Evolutionary conservation across 2,329 filamentous ascomycete species (phyloP), one percentile per base, ranked within the genome.

Genomic region (Fusarium sp.): DNA sequence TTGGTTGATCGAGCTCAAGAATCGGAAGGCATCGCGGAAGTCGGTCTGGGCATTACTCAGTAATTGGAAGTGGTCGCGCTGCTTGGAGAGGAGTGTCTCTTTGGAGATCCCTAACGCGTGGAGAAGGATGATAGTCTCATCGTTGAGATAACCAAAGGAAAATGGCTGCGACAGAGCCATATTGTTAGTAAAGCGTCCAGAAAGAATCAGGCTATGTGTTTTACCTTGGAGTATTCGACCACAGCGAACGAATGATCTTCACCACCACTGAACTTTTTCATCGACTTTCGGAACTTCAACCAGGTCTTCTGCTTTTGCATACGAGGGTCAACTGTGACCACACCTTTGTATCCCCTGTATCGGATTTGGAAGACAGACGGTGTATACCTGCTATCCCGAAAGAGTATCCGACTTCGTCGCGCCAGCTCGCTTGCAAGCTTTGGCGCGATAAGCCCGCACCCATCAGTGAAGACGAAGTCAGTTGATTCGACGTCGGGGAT

Each of bases 191-290:
- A 18, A 11, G 18, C 3, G 4, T 5, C 4, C 8, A n/a, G 6
- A 12, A 4, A 26, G 7, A 2, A 6, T 0, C 2, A 3, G 0
- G 0, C 8, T 16, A 20, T 1, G 2, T 38, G 30, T 6, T 4
- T 9, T 13, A 18, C 57, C 42, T 60, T 61, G 36, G 57, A 61
- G 11, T 59, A 41, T 3, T 58, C 57, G 0, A 61, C 57, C 0
- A 59, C 57, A 15, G 54, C 57, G 6, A 61, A 61, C 0, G 54
- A 61, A 6, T 50, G 4, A 4, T 61, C 36, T 2, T 59, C 18
- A 3, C 57, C 57, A 0, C 54, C 57, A 1, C 8, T 59, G 2
- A 61, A 61, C 18, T 61, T 61, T 7, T 61, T 61, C 57, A 61
- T 61, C 6, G 54, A 61, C 4, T 61, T 59, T 4, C 57, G 54